Evolutionary conservation across 1,284 basidiomycete species (phyloP).

Genomic region (Leccinum angustisporum): DNA sequence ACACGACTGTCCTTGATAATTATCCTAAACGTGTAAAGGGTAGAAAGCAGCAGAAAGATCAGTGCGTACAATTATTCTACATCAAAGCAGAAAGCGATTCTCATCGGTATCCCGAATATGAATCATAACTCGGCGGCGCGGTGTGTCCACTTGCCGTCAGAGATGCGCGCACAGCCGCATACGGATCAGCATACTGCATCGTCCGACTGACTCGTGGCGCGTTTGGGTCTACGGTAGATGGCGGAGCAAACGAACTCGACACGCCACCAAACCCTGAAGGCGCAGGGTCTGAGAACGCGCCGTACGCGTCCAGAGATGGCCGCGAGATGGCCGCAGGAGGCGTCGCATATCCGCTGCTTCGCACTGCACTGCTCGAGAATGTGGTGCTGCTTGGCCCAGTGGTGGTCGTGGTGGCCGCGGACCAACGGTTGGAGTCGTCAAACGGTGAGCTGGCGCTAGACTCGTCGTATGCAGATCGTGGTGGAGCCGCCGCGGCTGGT

Average conservation of each 20-base stretch:
- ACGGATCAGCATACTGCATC: conserved; percentile 85
- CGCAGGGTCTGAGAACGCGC: conserved; percentile 81
- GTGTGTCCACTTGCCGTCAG: conserved; percentile 27
- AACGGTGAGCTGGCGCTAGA: conserved; percentile 49
- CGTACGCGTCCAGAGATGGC: conserved; percentile 81
- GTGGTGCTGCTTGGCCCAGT: conserved; percentile 37
- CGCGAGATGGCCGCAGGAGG: conserved; percentile 42
- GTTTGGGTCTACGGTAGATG: conserved; percentile 39
- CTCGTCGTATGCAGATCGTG: conserved; percentile 38
- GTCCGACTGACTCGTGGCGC: conserved; percentile 71
- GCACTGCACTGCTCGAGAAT: conserved; percentile 32
- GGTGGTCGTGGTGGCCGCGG: conserved; percentile 31
- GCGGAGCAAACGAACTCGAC: conserved; percentile 26
- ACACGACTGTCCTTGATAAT: conserved; percentile 12
- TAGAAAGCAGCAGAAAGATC: conserved; percentile 12
- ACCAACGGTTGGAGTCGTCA: conserved; percentile 52
- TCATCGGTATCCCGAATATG: conserved; percentile 38
- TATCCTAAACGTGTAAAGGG: conserved; percentile 10
- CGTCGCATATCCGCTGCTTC: conserved; percentile 29
- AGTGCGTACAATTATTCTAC: conserved; percentile 12
- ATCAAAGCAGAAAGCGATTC: neutral
- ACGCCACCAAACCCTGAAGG: conserved; percentile 61
- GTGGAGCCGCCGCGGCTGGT: conserved; percentile 27
- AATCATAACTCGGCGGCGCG: conserved; percentile 51
- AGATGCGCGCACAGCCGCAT: conserved; percentile 71